Percentiles rank a stretch among this genome's conserved stretches.
phyloP scores from a whole-genome alignment of 208 protist genomes.

The Trypanosoma congolense region DNA sequence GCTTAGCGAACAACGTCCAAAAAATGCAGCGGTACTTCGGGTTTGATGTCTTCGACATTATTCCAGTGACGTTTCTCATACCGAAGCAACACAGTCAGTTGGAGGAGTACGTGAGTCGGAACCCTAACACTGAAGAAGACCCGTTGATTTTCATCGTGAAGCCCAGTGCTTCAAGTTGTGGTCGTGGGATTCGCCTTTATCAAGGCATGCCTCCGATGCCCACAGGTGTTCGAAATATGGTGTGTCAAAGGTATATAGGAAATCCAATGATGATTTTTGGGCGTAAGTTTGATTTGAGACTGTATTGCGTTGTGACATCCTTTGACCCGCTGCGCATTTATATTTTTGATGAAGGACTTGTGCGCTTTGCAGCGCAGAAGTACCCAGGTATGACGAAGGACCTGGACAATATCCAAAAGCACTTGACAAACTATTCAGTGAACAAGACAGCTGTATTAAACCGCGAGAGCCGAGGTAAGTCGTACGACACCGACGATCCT shows the following conservation, averaged over 20 bases:
- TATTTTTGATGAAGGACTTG: slow-evolving; percentile 93
- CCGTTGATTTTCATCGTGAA: slow-evolving; percentile 88
- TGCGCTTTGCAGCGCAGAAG: slow-evolving; percentile 90
- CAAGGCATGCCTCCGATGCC: slow-evolving; percentile 69
- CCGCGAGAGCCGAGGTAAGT: slow-evolving; percentile 51
- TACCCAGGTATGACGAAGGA: slow-evolving; percentile 81
- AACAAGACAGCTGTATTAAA: slow-evolving; percentile 91
- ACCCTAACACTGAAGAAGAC: slow-evolving; percentile 51
- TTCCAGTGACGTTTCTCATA: slow-evolving; percentile 79
- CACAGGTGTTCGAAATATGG: slow-evolving; percentile 42
- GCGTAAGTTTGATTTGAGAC: slow-evolving; percentile 93
- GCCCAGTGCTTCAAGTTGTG: slow-evolving; percentile 85
- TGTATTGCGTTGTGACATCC: slow-evolving; percentile 91
- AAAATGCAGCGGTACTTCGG: slow-evolving; percentile 79
- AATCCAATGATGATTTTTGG: slow-evolving; percentile 92
- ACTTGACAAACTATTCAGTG: slow-evolving; percentile 97
- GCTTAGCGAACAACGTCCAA: slow-evolving; percentile 70
- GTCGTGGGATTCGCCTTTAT: slow-evolving; percentile 78
- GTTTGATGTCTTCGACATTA: slow-evolving; percentile 65
- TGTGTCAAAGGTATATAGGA: slow-evolving; percentile 92
- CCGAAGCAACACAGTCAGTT: slow-evolving; percentile 66
- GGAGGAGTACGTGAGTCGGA: slow-evolving; percentile 49
- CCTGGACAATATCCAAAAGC: slow-evolving; percentile 86
- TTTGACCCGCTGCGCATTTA: slow-evolving; percentile 90
- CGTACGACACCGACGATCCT: slow-evolving; percentile 61